Percentiles rank a stretch among this genome's conserved stretches.
phyloP scores from a whole-genome alignment of 78 protist genomes.

The Dictyostelium brefeldianum region DNA sequence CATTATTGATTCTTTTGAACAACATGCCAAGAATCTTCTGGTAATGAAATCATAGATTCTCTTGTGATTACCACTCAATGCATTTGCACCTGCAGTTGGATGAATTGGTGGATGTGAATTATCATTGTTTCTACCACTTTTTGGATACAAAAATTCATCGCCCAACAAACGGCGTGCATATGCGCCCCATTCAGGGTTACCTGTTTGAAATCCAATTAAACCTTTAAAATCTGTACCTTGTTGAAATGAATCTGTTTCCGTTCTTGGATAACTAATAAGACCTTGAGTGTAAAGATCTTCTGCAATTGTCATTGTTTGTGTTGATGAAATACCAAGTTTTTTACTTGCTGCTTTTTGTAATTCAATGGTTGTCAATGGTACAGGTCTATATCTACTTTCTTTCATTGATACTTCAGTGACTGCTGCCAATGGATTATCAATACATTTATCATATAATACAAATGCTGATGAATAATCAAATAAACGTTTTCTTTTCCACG shows the following conservation, averaged over 20 bases:
- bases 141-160: slow-evolving; percentile 89
- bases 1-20: slow-evolving; percentile 95
- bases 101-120: slow-evolving; percentile 99
- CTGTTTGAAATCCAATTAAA: slow-evolving; percentile 69
- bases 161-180: slow-evolving; percentile 77
- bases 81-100: slow-evolving; percentile 86
- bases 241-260: slow-evolving; percentile 97
- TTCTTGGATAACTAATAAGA: slow-evolving; percentile 97
- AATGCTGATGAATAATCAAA: slow-evolving; percentile 79
- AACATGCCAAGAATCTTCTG: slow-evolving; percentile 98
- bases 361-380: slow-evolving; percentile 97
- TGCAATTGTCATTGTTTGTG: slow-evolving; percentile 86
- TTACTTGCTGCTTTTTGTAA: slow-evolving; percentile 93
- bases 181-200: slow-evolving; percentile 83
- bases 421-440: slow-evolving; percentile 53
- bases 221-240: slow-evolving; percentile 83
- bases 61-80: background rate
- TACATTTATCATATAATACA: slow-evolving; percentile 37
- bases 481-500: slow-evolving; percentile 85
- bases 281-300: slow-evolving; percentile 96
- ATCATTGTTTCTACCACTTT: slow-evolving; percentile 94
- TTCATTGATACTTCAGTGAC: slow-evolving; percentile 48
- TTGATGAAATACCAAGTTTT: slow-evolving; percentile 87
- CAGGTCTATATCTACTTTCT: slow-evolving; percentile 88
- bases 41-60: slow-evolving; percentile 93